These are phyloP conservation scores for Vitis rotundifolia DNA, from an alignment of 164 flowering plant genomes.

Conservation along the genomic window DNA sequence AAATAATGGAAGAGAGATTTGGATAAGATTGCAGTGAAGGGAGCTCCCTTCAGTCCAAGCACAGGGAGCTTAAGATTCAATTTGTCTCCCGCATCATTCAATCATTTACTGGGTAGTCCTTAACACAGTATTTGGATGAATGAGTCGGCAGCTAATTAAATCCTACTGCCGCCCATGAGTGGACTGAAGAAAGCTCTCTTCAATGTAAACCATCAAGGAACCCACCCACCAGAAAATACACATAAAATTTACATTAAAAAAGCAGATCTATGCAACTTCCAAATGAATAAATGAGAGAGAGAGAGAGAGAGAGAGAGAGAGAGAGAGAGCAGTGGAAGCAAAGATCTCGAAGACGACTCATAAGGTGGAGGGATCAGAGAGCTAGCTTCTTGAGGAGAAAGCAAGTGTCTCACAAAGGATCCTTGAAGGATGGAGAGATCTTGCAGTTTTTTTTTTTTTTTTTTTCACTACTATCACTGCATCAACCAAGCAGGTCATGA, in stretches of 20 bases:
- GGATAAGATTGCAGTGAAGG: slow-evolving; percentile 27
- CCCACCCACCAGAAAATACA: not conserved
- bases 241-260: not conserved
- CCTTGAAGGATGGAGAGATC: no score
- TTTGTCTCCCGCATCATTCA: slow-evolving; percentile 90
- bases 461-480: not conserved
- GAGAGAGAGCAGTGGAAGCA: not conserved
- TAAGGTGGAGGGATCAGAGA: no score
- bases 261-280: not conserved
- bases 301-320: slow-evolving; percentile 4
- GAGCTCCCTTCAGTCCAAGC: slow-evolving; percentile 99
- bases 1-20: not conserved
- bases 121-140: slow-evolving; percentile 78
- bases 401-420: no score
- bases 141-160: slow-evolving; percentile 91
- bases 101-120: slow-evolving; percentile 54
- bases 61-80: slow-evolving; percentile 61
- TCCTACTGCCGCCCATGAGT: slow-evolving; percentile 59
- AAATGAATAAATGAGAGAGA: no score
- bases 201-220: not conserved
- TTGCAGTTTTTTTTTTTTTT: no score
- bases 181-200: slow-evolving; percentile 92
- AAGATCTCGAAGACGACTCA: no score
- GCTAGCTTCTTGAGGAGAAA: no score
- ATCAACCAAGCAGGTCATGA: slow-evolving; percentile 12